Evolutionary conservation across 2,329 filamentous ascomycete species (phyloP).

Genomic region (Gaeumannomyces tritici): DNA sequence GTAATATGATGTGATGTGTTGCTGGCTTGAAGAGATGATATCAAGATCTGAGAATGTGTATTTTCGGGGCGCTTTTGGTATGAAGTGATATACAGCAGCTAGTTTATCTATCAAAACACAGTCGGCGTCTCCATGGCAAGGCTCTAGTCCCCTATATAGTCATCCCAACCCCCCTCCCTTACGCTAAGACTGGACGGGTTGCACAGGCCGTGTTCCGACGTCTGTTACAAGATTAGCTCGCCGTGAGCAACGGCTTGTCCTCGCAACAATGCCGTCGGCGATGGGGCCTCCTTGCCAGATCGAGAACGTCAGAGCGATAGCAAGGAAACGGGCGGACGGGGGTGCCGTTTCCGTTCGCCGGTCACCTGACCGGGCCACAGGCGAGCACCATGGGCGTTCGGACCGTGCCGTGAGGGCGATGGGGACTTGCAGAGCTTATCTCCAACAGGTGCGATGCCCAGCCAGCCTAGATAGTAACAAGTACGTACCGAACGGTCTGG

Average conservation of each 20-base stretch:
- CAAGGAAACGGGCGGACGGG: background rate
- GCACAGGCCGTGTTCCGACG: background rate
- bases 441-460: background rate
- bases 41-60: background rate
- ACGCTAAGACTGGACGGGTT: background rate
- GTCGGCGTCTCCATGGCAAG: background rate
- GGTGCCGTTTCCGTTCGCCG: background rate
- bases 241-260: background rate
- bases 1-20: background rate
- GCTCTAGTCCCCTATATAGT: background rate
- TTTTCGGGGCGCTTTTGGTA: too few species aligned
- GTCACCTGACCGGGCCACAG: background rate
- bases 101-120: background rate
- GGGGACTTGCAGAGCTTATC: background rate
- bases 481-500: background rate
- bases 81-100: background rate
- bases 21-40: background rate
- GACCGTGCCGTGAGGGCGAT: conserved; percentile 1
- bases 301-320: background rate
- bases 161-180: background rate
- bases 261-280: background rate
- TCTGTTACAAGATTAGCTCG: background rate
- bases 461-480: too few species aligned
- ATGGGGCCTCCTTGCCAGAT: background rate
- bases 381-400: background rate